Evolutionary conservation across 257 asterid species (phyloP), one percentile per base, ranked within the genome.

Genomic region (Ilex aquifolium): DNA sequence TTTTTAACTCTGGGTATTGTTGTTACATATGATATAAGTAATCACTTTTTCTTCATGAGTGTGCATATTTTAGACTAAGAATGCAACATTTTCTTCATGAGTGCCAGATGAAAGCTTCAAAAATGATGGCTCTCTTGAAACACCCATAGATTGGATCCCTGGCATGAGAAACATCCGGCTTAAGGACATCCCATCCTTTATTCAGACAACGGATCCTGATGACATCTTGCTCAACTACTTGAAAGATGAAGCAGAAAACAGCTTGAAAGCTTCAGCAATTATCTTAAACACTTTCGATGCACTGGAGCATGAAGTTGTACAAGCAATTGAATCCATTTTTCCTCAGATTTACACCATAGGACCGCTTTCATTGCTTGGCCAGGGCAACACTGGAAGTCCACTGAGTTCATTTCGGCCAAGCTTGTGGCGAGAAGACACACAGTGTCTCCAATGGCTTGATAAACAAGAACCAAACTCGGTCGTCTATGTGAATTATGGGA

Each of bases 181-280:
- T 5, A 86, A 63, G 74, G 85, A 86, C 66, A 70, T 83, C 31
- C 88, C 86, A 1, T 80, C 84, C 68, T 83, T 83, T 63, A 12
- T 83, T 29, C 49, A 68, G 57, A 83, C 84, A 36, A 77, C 82
- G 0, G 83, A 86, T 69, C 88, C 86, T 14, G 27, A 86, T 16
- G 90, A 83, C 76, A 77, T 86, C 16, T 60, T 86, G 86, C 76
- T 86, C 57, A 67, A 81, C 21, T 79, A 68, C 83, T 0, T 74
- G 60, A 74, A 77, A 62, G 83, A 81, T 56, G 85, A 85, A 21
- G 27, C 27, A 21, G 1, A 21, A 21, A 21, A 42, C 15, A 68
- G 80, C 29, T 76, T 83, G 0, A 75, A 71, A 40, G 63, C 90
- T 31, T 40, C 78, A 0, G 83, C 84, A 7, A 54, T 85, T 49